Base-by-base conservation (phyloP, 441 rosid species). In the Theobroma grandiflorum region DNA sequence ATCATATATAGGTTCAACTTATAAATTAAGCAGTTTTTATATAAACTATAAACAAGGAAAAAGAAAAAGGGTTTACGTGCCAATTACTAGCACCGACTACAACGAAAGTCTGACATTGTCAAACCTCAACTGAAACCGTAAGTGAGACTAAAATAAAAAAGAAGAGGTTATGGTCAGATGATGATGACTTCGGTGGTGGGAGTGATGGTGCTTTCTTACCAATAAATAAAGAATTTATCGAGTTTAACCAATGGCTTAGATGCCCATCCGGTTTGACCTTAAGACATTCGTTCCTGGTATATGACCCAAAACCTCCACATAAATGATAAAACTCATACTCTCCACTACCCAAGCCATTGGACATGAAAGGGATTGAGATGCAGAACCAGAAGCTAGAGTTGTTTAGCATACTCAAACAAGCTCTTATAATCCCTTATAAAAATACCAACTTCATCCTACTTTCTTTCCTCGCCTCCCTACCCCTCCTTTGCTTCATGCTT, bases 231-330 rank as follows among this genome's bases (percentile, higher is more conserved):
- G 22, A 18, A 37, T 38, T 4, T 0, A 65, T 40, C 26, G n/a
- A 38, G 18, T n/a, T 37, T 64, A 64, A 38, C 3, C 45, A 47
- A 15, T 43, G 55, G 73, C 52, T 68, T 68, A 4, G 35, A 42
- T 69, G 74, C 74, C 74, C 74, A 22, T 69, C 26, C 47, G 10
- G 40, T 47, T 47, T 49, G 58, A 70, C 74, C 31, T 67, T 70
- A 6, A 45, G 2, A 66, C n/a, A 42, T 10, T 1, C 16, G 42
- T 42, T 2, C 52, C 4, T 14, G 35, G 1, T 40, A n/a, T 40
- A 18, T 42, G 70, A 65, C 47, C 70, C 12, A 65, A 65, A 65
- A 18, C 14, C 31, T 38, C 12, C 18, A 42, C 4, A 40, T 2
- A n/a, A 42, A 20, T 70, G 9, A 47, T 65, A 26, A 47, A 49